These are phyloP conservation scores for Tuber aestivum DNA, from an alignment of 495 filamentous ascomycete species.

Conservation along the genomic window DNA sequence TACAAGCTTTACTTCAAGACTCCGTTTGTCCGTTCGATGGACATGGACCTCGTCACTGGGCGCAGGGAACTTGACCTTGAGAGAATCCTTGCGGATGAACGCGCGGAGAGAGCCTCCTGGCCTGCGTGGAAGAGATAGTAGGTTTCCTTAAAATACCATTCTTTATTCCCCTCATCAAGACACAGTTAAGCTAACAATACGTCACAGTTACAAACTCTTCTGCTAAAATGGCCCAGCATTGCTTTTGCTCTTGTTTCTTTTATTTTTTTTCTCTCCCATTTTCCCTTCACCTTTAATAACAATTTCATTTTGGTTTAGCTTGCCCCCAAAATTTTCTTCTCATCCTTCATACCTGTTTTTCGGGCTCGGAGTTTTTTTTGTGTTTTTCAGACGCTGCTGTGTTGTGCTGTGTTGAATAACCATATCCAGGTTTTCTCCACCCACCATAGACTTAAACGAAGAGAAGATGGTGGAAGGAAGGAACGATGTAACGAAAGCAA, in stretches of 20 bases:
- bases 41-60: constrained; percentile 88
- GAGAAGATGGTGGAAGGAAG: background rate
- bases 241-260: background rate
- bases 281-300: constrained; percentile 5
- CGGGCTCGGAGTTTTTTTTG: background rate
- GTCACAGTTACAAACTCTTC: constrained; percentile 50
- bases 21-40: constrained; percentile 54
- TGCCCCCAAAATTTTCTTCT: background rate
- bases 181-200: constrained; percentile 14
- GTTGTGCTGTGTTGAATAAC: background rate
- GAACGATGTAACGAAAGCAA: background rate
- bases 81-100: constrained; percentile 68
- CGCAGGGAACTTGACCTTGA: constrained; percentile 76
- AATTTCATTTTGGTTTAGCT: background rate
- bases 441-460: background rate
- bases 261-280: background rate
- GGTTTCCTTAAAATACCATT: constrained; percentile 20
- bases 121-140: constrained; percentile 80
- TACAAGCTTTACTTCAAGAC: constrained; percentile 79
- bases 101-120: constrained; percentile 64
- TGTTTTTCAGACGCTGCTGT: background rate
- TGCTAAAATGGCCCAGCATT: constrained; percentile 45
- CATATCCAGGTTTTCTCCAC: background rate
- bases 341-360: background rate
- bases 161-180: too few species aligned